phyloP scores from a whole-genome alignment of 2,329 filamentous ascomycete species.

The Aspergillus fischeri region DNA sequence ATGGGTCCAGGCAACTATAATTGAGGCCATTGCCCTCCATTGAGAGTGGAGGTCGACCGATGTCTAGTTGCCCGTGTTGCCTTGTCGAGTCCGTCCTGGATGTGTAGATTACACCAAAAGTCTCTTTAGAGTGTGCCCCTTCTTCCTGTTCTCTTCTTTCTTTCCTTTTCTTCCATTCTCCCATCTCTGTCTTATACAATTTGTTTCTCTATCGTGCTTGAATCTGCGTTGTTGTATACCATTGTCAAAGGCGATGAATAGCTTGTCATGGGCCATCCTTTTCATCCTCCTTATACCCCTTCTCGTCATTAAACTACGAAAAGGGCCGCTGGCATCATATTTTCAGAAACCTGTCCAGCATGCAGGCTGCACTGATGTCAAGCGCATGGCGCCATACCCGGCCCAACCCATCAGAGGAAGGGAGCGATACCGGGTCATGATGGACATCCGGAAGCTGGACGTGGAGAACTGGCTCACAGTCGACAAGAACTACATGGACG shows the following conservation, averaged over 20 bases:
- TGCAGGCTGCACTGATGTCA: slow-evolving; percentile 24
- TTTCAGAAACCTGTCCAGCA: slow-evolving; percentile 5
- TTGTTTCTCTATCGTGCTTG: not conserved
- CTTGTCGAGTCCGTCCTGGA: slow-evolving; percentile 9
- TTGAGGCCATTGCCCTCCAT: slow-evolving; percentile 17
- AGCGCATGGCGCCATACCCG: slow-evolving; percentile 35
- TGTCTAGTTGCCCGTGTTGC: slow-evolving; percentile 12
- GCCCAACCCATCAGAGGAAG: slow-evolving; percentile 36
- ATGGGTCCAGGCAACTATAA: slow-evolving; percentile 15
- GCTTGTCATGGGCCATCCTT: slow-evolving; percentile 26
- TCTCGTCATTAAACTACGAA: slow-evolving; percentile 24
- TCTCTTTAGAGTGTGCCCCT: slow-evolving; percentile 10
- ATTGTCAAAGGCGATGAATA: slow-evolving; percentile 29
- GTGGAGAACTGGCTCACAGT: slow-evolving; percentile 47
- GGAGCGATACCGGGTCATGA: slow-evolving; percentile 42
- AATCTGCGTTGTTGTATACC: slow-evolving; percentile 1
- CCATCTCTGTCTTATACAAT: slow-evolving; percentile 1
- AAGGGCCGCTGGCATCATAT: slow-evolving; percentile 10
- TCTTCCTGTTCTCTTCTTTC: slow-evolving; percentile 3
- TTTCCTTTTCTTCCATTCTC: slow-evolving; percentile 3
- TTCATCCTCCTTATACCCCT: slow-evolving; percentile 27
- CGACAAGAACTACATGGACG: slow-evolving; percentile 44
- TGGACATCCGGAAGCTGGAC: slow-evolving; percentile 47
- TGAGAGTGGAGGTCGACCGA: slow-evolving; percentile 11
- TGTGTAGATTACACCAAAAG: slow-evolving; percentile 10